phyloP scores from a whole-genome alignment of 2,329 filamentous ascomycete species.

The Alternaria panax region DNA sequence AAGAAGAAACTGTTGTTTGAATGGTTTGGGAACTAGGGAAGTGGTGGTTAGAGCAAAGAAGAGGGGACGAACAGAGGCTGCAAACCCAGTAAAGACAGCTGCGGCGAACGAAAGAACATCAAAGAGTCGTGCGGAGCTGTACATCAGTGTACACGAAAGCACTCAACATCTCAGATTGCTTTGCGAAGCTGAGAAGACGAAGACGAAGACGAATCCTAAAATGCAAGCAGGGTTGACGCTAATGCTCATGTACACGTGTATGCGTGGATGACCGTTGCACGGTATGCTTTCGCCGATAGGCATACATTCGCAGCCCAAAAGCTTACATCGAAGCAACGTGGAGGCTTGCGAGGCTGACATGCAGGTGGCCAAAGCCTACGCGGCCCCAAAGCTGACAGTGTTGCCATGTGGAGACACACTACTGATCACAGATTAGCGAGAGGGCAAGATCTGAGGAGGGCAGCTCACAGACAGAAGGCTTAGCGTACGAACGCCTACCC shows the following conservation, averaged over 20 bases:
- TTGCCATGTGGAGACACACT: slow-evolving; percentile 10
- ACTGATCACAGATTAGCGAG: slow-evolving; percentile 26
- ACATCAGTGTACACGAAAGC: neutral
- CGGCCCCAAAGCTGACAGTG: slow-evolving; percentile 10
- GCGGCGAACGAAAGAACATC: neutral
- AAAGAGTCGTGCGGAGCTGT: neutral
- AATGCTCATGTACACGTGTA: neutral
- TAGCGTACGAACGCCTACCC: neutral
- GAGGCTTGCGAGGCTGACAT: slow-evolving; percentile 4
- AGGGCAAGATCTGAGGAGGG: slow-evolving; percentile 15
- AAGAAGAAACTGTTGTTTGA: neutral
- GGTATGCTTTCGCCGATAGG: neutral
- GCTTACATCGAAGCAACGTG: neutral
- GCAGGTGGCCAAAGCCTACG: slow-evolving; percentile 6
- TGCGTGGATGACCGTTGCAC: neutral
- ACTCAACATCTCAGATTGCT: neutral
- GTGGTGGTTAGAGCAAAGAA: neutral
- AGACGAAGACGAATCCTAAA: neutral
- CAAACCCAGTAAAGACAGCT: neutral
- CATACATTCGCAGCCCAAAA: neutral
- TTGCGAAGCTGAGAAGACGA: neutral
- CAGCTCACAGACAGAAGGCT: neutral
- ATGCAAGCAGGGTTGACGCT: neutral
- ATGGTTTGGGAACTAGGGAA: neutral
- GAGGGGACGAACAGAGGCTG: neutral